Evolutionary conservation across 495 filamentous ascomycete genomes (phyloP), one percentile per base, ranked within the genome.

Genomic region (Penicillium nucicola): DNA sequence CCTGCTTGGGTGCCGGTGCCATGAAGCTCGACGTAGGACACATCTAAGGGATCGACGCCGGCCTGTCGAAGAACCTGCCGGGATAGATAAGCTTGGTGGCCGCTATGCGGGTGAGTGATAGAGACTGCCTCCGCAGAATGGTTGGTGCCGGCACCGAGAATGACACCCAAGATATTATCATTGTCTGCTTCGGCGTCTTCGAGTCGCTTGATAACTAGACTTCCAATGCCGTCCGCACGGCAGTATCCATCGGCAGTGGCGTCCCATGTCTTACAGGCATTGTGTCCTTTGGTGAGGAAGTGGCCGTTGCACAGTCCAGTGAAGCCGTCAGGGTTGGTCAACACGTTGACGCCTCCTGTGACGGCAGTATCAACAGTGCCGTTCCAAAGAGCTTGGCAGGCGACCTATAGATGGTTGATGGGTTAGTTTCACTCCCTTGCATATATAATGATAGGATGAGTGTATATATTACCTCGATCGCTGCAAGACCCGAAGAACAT

Each of bases 251-350:
- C 84, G 3, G 86, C 86, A 23, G 71, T 73, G 48, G 80, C 72
- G 56, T 88, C 85, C 44, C 84, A 89, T 0, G 84, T 82, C 28
- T 89, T 84, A 66, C 87, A 91, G 31, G 75, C 72, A 62, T 89
- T 23, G 3, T 83, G 52, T 39, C 77, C 84, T 53, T 84, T 84
- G 14, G 84, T 87, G 39, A 89, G 66, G 69, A 89, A 89, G 61
- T 87, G 80, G 1, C 82, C 85, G 48, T 80, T 73, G 58, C 79
- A 80, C 7, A 91, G 77, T 33, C 85, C 85, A 8, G 84, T 71
- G 63, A 84, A 87, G 69, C 80, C 80, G 65, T 89, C 85, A 7
- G 86, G 77, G 56, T 84, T 86, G 14, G 82, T 88, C 65, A 88
- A 67, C 34, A 75, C 56, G 39, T 84, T 89, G 20, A 82, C 72